Conservation (phyloP, 1,284 basidiomycete genomes). For the Volvariella surrecta region DNA sequence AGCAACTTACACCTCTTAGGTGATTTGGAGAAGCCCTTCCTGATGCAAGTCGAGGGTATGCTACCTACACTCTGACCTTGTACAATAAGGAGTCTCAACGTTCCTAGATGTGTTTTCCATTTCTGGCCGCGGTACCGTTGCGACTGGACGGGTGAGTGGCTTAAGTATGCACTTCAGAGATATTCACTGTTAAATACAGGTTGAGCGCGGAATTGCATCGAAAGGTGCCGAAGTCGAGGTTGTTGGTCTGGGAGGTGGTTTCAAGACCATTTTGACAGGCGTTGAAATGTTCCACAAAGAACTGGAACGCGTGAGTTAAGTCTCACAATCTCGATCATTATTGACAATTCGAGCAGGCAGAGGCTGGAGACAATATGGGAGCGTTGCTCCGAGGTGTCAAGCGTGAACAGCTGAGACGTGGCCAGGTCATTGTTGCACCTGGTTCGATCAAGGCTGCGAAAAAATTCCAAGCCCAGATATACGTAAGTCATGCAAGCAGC, state of each 20-base stretch:
- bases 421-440: slow-evolving; percentile 86
- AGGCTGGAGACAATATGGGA: slow-evolving; percentile 99
- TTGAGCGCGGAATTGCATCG: slow-evolving; percentile 88
- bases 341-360: slow-evolving; percentile 46
- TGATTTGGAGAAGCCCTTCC: slow-evolving; percentile 97
- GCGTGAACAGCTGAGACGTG: slow-evolving; percentile 92
- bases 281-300: slow-evolving; percentile 99
- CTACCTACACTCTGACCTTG: background rate
- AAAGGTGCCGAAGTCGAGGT: slow-evolving; percentile 97
- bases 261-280: slow-evolving; percentile 95
- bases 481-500: slow-evolving; percentile 41
- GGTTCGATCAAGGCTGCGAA: slow-evolving; percentile 93
- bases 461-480: slow-evolving; percentile 91
- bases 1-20: slow-evolving; percentile 31
- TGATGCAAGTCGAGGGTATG: slow-evolving; percentile 86
- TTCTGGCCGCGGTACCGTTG: slow-evolving; percentile 97
- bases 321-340: slow-evolving; percentile 1
- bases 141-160: slow-evolving; percentile 75
- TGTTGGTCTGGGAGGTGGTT: slow-evolving; percentile 74
- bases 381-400: slow-evolving; percentile 95
- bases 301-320: slow-evolving; percentile 69
- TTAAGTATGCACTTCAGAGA: background rate
- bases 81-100: slow-evolving; percentile 2
- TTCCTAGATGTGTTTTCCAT: slow-evolving; percentile 92
- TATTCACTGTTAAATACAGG: slow-evolving; percentile 19